phyloP scores from a whole-genome alignment of 495 filamentous ascomycete species.

The Neurospora hispaniola region DNA sequence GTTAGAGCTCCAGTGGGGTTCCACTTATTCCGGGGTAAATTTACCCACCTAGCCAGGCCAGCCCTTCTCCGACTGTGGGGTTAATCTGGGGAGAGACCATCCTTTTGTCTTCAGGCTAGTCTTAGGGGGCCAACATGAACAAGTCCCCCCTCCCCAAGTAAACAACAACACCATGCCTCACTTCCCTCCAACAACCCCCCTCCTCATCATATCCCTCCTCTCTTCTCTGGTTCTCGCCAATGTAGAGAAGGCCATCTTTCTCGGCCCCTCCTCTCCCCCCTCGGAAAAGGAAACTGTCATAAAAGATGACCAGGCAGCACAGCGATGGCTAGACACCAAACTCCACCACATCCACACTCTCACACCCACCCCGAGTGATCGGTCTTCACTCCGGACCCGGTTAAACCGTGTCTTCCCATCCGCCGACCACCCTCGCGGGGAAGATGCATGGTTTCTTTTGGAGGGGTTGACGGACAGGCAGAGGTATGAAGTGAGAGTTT shows the following conservation, averaged over 20 bases:
- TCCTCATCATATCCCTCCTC: slow-evolving; percentile 2
- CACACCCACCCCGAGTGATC: slow-evolving; percentile 34
- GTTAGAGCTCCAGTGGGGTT: neutral
- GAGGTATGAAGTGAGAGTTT: slow-evolving; percentile 86
- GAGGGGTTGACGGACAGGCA: slow-evolving; percentile 58
- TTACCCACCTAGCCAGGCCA: neutral
- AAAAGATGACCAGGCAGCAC: neutral
- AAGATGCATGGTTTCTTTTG: slow-evolving; percentile 74
- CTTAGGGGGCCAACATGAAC: neutral
- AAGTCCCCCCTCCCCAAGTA: neutral
- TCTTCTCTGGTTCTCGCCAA: slow-evolving; percentile 41
- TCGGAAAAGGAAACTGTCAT: slow-evolving; percentile 13
- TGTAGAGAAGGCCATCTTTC: slow-evolving; percentile 85
- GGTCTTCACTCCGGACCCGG: slow-evolving; percentile 45
- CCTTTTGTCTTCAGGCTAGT: neutral
- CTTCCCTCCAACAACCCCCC: neutral
- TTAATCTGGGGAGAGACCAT: neutral
- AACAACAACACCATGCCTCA: neutral
- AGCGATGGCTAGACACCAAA: neutral
- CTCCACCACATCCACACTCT: slow-evolving; percentile 46
- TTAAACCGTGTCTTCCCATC: slow-evolving; percentile 59
- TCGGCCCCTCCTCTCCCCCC: slow-evolving; percentile 47
- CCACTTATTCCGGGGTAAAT: neutral
- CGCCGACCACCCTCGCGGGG: slow-evolving; percentile 40
- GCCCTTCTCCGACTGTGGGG: neutral